phyloP scores from a whole-genome alignment of 345 rosid species.

The Angophora floribunda region DNA sequence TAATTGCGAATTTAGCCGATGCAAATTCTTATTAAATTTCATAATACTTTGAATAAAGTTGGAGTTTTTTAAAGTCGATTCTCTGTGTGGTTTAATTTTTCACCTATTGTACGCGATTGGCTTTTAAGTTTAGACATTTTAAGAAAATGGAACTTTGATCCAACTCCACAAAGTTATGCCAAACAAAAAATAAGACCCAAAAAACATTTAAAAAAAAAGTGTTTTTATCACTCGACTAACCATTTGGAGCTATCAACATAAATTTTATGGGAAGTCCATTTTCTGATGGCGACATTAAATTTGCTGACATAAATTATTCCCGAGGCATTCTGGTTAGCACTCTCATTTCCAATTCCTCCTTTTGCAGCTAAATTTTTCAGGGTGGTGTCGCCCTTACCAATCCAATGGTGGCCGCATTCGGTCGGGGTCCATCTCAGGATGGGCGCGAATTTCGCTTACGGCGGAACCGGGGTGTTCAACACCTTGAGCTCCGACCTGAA shows the following conservation, averaged over 20 bases:
- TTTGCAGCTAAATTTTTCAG: neutral
- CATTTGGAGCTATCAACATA: neutral
- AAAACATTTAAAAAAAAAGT: neutral
- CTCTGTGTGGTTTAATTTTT: neutral
- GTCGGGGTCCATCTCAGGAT: neutral
- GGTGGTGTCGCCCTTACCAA: neutral
- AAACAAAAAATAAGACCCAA: neutral
- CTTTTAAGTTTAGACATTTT: neutral
- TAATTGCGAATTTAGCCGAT: neutral
- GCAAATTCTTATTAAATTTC: neutral
- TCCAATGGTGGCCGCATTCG: neutral
- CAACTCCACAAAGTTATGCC: neutral
- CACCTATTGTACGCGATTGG: neutral
- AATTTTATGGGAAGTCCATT: neutral
- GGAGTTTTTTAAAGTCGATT: neutral
- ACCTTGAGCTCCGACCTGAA: conserved; percentile 7
- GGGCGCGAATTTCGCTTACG: conserved; percentile 29
- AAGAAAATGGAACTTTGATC: neutral
- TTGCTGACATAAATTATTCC: neutral
- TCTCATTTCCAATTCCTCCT: neutral
- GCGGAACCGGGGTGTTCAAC: conserved; percentile 24
- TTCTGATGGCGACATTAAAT: neutral
- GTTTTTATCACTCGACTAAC: neutral
- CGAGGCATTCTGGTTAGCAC: neutral
- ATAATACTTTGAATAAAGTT: neutral